Evolutionary conservation across 2,329 filamentous ascomycete species (phyloP), one percentile per base, ranked within the genome.

Genomic region (Cladophialophora psammophila): DNA sequence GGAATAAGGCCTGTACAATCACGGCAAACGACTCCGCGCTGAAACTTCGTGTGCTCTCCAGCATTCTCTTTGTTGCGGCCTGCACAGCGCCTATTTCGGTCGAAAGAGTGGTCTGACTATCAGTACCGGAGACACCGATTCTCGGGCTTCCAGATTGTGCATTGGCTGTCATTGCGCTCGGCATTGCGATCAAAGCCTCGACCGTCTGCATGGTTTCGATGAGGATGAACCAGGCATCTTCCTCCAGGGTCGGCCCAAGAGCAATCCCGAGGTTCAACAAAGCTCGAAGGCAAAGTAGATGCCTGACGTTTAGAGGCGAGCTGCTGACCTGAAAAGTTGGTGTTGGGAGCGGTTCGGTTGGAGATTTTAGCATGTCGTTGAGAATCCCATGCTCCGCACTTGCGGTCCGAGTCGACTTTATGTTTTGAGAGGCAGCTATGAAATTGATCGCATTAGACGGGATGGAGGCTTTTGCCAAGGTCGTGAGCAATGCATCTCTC

Each of bases 231-330:
- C 96, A 99, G 0, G 94, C 77, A 65, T 75, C 91, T 13, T 86
- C 84, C 40, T 91, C 89, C 0, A 99, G 83, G 0, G 93, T 97
- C 2, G 95, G 93, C 0, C 95, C 95, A 0, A 99, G 81, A 2
- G 95, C 95, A 74, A 98, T 99, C 1, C 95, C 95, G 3, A 99
- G 81, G 73, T 99, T 99, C n/a, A 99, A 81, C 15, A 99, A 83
- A 35, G 95, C 95, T 74, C 96, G 85, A 52, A 99, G 82, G 74
- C 95, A 99, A 1, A 98, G 83, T 3, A 99, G 82, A 75, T 99
- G 98, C 7, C 95, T 87, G 2, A 93, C 94, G 71, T 93, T 97
- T 8, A 98, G 83, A 3, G 88, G 86, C 63, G 83, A 81, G 0
- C 78, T 72, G 65, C 65, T 78, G 75, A 34, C 80, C 73, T 78